Evolutionary conservation across 2,329 filamentous ascomycete species (phyloP).

Genomic region (Epichloe sibirici): DNA sequence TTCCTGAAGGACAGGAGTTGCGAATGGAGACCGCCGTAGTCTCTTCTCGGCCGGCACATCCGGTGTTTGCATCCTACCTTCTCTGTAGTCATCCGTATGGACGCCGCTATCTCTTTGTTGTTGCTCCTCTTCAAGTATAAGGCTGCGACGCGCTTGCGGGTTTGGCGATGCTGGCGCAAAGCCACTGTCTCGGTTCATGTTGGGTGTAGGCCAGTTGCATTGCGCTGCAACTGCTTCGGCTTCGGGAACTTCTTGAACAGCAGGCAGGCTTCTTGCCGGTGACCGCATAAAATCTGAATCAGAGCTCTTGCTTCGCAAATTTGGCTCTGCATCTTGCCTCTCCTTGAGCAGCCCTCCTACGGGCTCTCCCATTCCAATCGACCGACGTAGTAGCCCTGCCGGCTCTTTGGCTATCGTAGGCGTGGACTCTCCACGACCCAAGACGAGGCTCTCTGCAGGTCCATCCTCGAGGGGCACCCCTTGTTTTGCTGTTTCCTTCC

Average conservation of each 20-base stretch:
- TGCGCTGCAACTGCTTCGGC: constrained; percentile 24
- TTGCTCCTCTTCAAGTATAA: constrained; percentile 20
- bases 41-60: constrained; percentile 16
- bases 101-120: constrained; percentile 44
- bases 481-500: constrained; percentile 14
- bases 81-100: constrained; percentile 37
- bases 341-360: constrained; percentile 20
- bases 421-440: constrained; percentile 18
- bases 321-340: constrained; percentile 13
- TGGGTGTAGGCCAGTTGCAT: constrained; percentile 15
- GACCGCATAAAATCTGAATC: constrained; percentile 29
- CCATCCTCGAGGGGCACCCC: constrained; percentile 15
- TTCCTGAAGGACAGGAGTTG: constrained; percentile 28
- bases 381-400: constrained; percentile 18
- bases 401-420: constrained; percentile 8
- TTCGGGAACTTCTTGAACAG: constrained; percentile 39
- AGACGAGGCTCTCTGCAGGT: constrained; percentile 26
- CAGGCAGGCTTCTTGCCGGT: constrained; percentile 32
- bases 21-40: constrained; percentile 20
- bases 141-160: constrained; percentile 24
- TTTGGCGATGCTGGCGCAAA: constrained; percentile 30
- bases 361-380: constrained; percentile 19
- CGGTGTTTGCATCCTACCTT: constrained; percentile 18
- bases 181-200: constrained; percentile 25
- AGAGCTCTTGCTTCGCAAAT: constrained; percentile 12